Evolutionary conservation across 768 basidiomycete species (phyloP), one percentile per base, ranked within the genome.

Genomic region (Tulasnella calospora): DNA sequence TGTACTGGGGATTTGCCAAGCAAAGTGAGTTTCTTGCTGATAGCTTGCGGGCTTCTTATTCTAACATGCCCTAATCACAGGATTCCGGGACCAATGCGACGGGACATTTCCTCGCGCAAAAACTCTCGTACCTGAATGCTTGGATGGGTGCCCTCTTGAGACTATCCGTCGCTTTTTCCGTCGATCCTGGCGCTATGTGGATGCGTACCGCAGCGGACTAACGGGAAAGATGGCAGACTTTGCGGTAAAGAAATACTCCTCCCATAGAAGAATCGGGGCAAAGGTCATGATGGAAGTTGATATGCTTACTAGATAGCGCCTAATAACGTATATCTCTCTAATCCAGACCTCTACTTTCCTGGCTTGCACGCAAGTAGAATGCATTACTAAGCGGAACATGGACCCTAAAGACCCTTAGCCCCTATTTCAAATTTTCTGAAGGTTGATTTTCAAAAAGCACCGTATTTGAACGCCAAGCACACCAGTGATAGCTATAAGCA

Each of bases 211-310:
- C 3, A 41, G 76, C 21, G 85, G 86, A 3, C 80, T 87, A 41
- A 85, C 79, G 12, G 85, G 85, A 12, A 82, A 82, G 40, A 85
- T 85, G 41, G 86, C 85, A 15, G 84, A 81, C 51, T 87, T 86
- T 84, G 85, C 85, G 17, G 85, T 86, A 1, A 72, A 78, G 21
- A 84, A 85, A 81, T 85, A 86, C 78, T 83, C 40, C 81, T 85
- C 6, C 83, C 81, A 23, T 51, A 83, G 74, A 27, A 46, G 9
- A 84, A 83, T 19, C 84, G 86, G 84, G 83, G 83, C 81, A 41
- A 78, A 12, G 30, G 9, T 41, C 12, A 73, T 41, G 46, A 27
- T 73, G 71, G 46, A 73, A 38, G 0, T 41, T 1, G 46, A 73
- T 30, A 67, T 67, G 23, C 33, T 67, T 5, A 17, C 15, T 33